These are phyloP conservation scores for Cyberlindnera nakhonratchasimensis DNA, from an alignment of 805 yeast species.

Conservation along the genomic window DNA sequence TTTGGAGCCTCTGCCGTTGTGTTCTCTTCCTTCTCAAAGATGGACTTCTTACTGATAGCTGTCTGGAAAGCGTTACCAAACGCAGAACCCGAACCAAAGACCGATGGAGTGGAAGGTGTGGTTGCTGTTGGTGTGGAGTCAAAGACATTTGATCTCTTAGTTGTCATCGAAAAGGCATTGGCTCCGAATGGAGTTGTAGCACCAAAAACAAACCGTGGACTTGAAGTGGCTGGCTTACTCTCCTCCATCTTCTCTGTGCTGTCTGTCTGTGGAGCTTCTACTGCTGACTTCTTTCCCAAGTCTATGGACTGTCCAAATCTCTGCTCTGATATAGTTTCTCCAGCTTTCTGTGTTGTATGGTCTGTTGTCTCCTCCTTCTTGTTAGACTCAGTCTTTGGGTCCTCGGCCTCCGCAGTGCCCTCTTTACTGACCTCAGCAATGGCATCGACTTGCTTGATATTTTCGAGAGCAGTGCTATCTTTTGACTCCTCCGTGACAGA, in stretches of 20 bases:
- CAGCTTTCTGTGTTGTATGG: conserved; percentile 1
- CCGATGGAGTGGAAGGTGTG: conserved; percentile 20
- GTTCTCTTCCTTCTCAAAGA: conserved; percentile 43
- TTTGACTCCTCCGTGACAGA: conserved; percentile 12
- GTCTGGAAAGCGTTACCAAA: conserved; percentile 54
- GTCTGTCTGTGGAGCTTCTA: conserved; percentile 3
- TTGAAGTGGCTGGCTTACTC: background rate
- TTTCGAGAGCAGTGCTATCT: conserved; percentile 1
- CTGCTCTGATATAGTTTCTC: too few species aligned
- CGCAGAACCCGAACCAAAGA: conserved; percentile 45
- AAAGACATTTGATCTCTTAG: conserved; percentile 33
- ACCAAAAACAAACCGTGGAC: conserved; percentile 55
- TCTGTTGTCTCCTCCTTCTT: background rate
- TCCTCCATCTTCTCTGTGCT: too few species aligned
- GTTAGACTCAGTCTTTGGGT: conserved; percentile 3
- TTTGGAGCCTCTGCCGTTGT: conserved; percentile 13
- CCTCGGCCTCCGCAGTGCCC: conserved; percentile 16
- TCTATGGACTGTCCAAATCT: too few species aligned
- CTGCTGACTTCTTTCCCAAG: conserved; percentile 1
- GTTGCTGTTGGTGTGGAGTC: conserved; percentile 30
- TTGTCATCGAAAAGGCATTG: conserved; percentile 34
- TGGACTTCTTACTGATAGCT: conserved; percentile 50
- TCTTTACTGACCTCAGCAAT: conserved; percentile 11
- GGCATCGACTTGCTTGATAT: conserved; percentile 3
- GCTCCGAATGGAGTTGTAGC: conserved; percentile 47